These are phyloP conservation scores for Naganishia cerealis DNA, from an alignment of 1,284 basidiomycete genomes.

Conservation along the genomic window DNA sequence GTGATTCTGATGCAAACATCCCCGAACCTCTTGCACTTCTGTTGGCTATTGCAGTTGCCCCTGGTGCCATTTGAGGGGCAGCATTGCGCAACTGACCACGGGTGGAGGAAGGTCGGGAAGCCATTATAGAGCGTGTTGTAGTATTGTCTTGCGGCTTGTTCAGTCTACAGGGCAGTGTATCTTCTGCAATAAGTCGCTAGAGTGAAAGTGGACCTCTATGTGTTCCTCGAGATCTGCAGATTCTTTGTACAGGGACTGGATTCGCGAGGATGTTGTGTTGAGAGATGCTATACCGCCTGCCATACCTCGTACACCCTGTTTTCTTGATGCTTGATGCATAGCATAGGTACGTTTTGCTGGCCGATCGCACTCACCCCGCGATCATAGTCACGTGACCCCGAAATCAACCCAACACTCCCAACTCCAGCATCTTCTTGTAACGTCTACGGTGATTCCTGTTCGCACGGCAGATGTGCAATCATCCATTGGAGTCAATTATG, in stretches of 20 bases:
- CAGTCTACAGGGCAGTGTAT: too few species aligned
- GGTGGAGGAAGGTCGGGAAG: slow-evolving; percentile 16
- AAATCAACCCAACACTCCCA: background rate
- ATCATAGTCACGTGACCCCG: slow-evolving; percentile 4
- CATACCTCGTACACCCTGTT: too few species aligned
- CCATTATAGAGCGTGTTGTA: background rate
- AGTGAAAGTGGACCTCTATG: background rate
- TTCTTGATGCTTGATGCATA: too few species aligned
- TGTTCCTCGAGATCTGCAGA: too few species aligned
- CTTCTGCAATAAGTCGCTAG: background rate
- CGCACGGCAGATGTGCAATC: background rate
- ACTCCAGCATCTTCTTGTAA: background rate
- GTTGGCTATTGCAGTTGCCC: slow-evolving; percentile 4
- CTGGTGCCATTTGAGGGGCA: background rate
- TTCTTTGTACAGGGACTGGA: too few species aligned
- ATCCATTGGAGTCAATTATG: too few species aligned
- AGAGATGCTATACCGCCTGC: too few species aligned
- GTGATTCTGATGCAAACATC: slow-evolving; percentile 11
- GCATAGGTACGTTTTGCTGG: too few species aligned
- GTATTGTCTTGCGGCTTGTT: too few species aligned
- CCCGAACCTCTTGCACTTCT: slow-evolving; percentile 11
- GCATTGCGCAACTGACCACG: slow-evolving; percentile 17
- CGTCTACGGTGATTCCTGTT: background rate
- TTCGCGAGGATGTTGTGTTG: too few species aligned
- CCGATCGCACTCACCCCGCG: background rate